Base-by-base conservation (phyloP, 768 basidiomycete species). In the Termitomyces sp. region DNA sequence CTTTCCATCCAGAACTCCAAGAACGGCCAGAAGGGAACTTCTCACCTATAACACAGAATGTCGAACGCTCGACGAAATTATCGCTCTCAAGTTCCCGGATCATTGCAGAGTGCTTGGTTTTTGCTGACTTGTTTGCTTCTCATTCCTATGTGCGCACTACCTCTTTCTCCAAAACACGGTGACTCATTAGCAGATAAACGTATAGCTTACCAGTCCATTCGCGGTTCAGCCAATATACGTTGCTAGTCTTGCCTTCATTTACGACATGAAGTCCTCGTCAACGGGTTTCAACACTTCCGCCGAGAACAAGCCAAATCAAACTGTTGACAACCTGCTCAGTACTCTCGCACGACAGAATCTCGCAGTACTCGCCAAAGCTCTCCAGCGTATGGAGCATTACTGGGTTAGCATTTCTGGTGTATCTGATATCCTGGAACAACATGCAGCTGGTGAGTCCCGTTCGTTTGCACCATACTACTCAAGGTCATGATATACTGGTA, bases 351-450 rank as follows among this genome's bases (percentile, higher is more conserved):
- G 63, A 30, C 60, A 64, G 33, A 64, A 62, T 34, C 53, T 62
- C 24, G 50, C 61, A 24, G 57, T 56, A n/a, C 55, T 62, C 27
- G 46, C 58, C 7, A 62, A 60, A 34, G 61, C 61, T 12, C 44
- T 62, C 34, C 58, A 62, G 12, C 58, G 55, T 30, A 59, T 60
- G 61, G 58, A 62, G n/a, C 55, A 62, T 22, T 62, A 62, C n/a
- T 62, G 61, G 61, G 55, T 47, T 24, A 58, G 61, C 5, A 59
- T 62, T 46, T 62, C 61, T 13, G 24, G 43, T 24, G 52, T 62
- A n/a, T 53, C 58, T 7, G 55, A 60, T 33, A 56, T 54, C 30
- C 40, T 62, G 10, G 61, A 62, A 22, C 49, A 59, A 39, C 50
- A 49, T 40, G 58, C 58, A 39, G 49, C 58, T 18, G 53, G 61